Evolutionary conservation across 495 filamentous ascomycete genomes (phyloP).

Genomic region (Aspergillus baeticus): DNA sequence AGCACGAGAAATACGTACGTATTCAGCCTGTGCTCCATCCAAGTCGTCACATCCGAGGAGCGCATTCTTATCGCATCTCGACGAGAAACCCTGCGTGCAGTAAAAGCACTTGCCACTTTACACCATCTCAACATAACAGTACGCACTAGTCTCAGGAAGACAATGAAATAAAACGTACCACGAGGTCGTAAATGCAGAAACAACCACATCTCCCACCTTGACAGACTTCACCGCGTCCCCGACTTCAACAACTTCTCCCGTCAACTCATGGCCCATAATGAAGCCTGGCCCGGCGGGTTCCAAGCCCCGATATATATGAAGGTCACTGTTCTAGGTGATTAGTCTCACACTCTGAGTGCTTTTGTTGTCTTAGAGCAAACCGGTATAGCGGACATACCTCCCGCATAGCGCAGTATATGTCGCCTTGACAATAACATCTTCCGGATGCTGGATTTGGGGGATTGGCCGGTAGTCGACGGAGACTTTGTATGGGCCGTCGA

Average conservation of each 20-base stretch:
- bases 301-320: slow-evolving; percentile 87
- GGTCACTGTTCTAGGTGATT: slow-evolving; percentile 56
- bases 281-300: slow-evolving; percentile 63
- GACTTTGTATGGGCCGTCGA: slow-evolving; percentile 47
- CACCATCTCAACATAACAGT: no score
- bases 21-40: slow-evolving; percentile 91
- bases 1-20: slow-evolving; percentile 39
- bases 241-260: slow-evolving; percentile 67
- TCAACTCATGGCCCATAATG: slow-evolving; percentile 76
- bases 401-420: slow-evolving; percentile 85
- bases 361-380: no score
- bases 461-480: slow-evolving; percentile 49
- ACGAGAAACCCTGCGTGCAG: slow-evolving; percentile 78
- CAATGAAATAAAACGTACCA: slow-evolving; percentile 56
- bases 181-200: slow-evolving; percentile 82
- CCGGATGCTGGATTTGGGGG: slow-evolving; percentile 62
- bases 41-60: slow-evolving; percentile 74
- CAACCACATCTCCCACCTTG: slow-evolving; percentile 73
- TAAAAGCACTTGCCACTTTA: slow-evolving; percentile 82
- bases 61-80: slow-evolving; percentile 71
- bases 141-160: background rate
- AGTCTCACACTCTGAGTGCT: background rate
- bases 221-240: slow-evolving; percentile 69
- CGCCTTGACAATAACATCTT: slow-evolving; percentile 84
- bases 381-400: slow-evolving; percentile 52